Evolutionary conservation across 371 early-diverging fungal species (phyloP).

Genomic region (Rozella allomycis): DNA sequence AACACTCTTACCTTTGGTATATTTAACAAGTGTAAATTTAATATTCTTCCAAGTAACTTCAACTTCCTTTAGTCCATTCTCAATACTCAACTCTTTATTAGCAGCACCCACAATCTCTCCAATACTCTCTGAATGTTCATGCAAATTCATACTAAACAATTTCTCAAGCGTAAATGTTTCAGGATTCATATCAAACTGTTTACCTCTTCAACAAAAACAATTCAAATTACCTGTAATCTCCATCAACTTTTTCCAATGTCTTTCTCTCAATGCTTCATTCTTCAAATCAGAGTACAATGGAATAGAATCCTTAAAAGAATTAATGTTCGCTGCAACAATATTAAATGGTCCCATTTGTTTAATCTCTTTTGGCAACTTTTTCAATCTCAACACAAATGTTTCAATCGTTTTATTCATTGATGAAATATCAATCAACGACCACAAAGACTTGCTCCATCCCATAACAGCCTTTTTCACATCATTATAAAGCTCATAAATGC

Average conservation of each 20-base stretch:
- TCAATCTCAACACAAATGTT: slow-evolving; percentile 13
- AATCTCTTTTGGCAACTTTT: slow-evolving; percentile 25
- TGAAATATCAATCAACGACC: slow-evolving; percentile 27
- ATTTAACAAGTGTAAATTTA: slow-evolving; percentile 27
- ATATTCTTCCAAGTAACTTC: slow-evolving; percentile 26
- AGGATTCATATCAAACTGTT: slow-evolving; percentile 30
- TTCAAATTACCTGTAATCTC: slow-evolving; percentile 32
- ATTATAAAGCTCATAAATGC: slow-evolving; percentile 23
- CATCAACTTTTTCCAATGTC: slow-evolving; percentile 33
- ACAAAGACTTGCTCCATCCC: slow-evolving; percentile 28
- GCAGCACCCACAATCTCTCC: slow-evolving; percentile 33
- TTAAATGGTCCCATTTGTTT: slow-evolving; percentile 33
- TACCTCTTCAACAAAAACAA: no score
- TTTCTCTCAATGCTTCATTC: slow-evolving; percentile 29
- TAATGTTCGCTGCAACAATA: slow-evolving; percentile 30
- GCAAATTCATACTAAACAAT: slow-evolving; percentile 28
- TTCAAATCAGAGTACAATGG: slow-evolving; percentile 28
- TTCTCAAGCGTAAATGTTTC: slow-evolving; percentile 32
- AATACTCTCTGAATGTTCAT: slow-evolving; percentile 25
- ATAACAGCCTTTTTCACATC: slow-evolving; percentile 25
- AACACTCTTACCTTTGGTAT: no score
- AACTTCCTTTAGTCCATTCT: slow-evolving; percentile 26
- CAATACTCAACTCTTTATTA: slow-evolving; percentile 35
- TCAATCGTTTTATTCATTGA: slow-evolving; percentile 29
- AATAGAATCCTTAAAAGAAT: slow-evolving; percentile 29